These are phyloP conservation scores for Hydnomerulius pinastri DNA, from an alignment of 768 basidiomycete species.

Conservation along the genomic window DNA sequence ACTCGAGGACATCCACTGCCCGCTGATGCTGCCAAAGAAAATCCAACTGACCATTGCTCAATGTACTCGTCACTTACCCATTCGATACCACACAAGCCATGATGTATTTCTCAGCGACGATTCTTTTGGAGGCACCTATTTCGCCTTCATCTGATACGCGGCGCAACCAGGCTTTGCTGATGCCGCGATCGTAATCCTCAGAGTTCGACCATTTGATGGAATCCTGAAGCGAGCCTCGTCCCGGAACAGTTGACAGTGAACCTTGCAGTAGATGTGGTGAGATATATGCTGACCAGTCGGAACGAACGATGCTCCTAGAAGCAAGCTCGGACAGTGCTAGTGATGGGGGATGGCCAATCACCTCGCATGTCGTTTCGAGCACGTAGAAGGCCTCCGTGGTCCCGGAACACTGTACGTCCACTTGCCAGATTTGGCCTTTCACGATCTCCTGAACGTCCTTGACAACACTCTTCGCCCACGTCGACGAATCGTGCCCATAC, in stretches of 20 bases:
- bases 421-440: conserved; percentile 59
- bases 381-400: conserved; percentile 50
- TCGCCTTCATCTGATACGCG: conserved; percentile 45
- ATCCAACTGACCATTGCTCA: conserved; percentile 1
- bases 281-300: conserved; percentile 71
- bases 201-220: conserved; percentile 66
- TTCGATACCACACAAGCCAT: conserved; percentile 74
- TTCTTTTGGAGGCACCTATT: conserved; percentile 41
- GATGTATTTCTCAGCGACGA: conserved; percentile 63
- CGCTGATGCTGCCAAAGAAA: conserved; percentile 55
- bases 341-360: conserved; percentile 48
- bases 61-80: conserved; percentile 42
- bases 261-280: conserved; percentile 15
- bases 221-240: conserved; percentile 16
- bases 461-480: conserved; percentile 42
- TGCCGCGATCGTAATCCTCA: conserved; percentile 69
- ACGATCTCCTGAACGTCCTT: conserved; percentile 55
- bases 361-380: conserved; percentile 73
- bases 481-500: conserved; percentile 28
- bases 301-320: conserved; percentile 37
- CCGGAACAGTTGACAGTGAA: neutral
- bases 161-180: conserved; percentile 66
- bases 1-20: conserved; percentile 64
- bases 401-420: conserved; percentile 35
- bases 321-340: conserved; percentile 1